These are phyloP conservation scores for Tolypocladium nubicola DNA, from an alignment of 2,329 filamentous ascomycete genomes.

Conservation along the genomic window DNA sequence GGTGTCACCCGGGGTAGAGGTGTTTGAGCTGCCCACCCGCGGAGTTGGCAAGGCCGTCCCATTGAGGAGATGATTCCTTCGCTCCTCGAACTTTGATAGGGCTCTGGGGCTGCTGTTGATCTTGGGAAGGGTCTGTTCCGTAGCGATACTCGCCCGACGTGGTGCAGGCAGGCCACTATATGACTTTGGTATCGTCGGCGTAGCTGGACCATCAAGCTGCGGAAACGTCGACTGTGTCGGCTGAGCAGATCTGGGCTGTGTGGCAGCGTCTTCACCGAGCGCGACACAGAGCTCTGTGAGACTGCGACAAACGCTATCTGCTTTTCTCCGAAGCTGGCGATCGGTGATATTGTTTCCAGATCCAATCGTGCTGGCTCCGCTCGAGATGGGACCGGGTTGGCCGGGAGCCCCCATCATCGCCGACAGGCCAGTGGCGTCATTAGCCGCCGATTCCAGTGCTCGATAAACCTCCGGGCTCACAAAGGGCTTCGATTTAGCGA, in stretches of 20 bases:
- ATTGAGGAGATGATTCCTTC: constrained; percentile 35
- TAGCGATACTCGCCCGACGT: constrained; percentile 29
- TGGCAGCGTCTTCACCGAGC: constrained; percentile 49
- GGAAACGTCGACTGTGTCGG: constrained; percentile 4
- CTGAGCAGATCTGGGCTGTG: constrained; percentile 5
- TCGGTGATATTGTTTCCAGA: constrained; percentile 52
- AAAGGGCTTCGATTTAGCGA: constrained; percentile 65
- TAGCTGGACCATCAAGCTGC: constrained; percentile 22
- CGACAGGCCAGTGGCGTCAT: constrained; percentile 70
- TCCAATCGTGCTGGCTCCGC: constrained; percentile 53
- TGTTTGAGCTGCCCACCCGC: constrained; percentile 26
- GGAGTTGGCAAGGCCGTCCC: constrained; percentile 35
- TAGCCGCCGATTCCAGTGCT: constrained; percentile 69
- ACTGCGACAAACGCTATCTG: constrained; percentile 85
- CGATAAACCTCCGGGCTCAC: constrained; percentile 64
- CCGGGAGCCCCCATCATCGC: constrained; percentile 66
- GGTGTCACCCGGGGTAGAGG: constrained; percentile 29
- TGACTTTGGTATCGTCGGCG: constrained; percentile 35
- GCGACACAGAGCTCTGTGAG: constrained; percentile 88
- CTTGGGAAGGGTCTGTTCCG: constrained; percentile 27
- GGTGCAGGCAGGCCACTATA: constrained; percentile 23
- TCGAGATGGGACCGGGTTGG: constrained; percentile 57
- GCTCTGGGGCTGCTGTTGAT: constrained; percentile 34
- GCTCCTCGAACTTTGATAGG: constrained; percentile 42
- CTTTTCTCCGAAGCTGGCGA: constrained; percentile 77